These are phyloP conservation scores for Suillus subluteus DNA, from an alignment of 768 basidiomycete species.

Conservation along the genomic window DNA sequence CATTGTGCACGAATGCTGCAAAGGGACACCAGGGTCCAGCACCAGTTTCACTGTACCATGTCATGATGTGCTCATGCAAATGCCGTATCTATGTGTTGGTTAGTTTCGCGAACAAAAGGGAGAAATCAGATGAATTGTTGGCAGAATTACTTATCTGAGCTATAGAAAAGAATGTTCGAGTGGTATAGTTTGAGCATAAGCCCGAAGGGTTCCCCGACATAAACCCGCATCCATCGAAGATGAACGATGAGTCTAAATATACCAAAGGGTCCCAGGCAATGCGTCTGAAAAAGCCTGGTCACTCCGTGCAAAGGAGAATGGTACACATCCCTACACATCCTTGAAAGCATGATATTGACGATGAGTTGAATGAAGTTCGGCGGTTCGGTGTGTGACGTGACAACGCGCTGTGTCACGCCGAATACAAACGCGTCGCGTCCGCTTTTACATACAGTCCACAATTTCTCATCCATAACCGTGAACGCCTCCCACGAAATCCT, in stretches of 20 bases:
- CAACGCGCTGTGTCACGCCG: constrained; percentile 29
- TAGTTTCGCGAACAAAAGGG: not conserved
- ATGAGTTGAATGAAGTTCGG: too few species aligned
- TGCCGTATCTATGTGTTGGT: not conserved
- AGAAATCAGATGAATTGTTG: not conserved
- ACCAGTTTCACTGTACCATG: not conserved
- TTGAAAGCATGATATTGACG: too few species aligned
- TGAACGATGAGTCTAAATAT: not conserved
- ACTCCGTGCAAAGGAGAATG: not conserved
- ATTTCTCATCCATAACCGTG: not conserved
- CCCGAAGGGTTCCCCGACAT: not conserved
- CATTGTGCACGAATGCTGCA: not conserved
- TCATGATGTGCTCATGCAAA: not conserved
- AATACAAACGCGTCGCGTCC: constrained; percentile 20
- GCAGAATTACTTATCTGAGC: not conserved
- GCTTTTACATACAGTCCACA: not conserved
- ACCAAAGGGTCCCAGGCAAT: not conserved
- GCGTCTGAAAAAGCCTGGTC: not conserved
- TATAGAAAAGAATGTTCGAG: not conserved
- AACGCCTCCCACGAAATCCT: constrained; percentile 10
- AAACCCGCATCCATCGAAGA: not conserved
- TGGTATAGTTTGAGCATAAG: not conserved
- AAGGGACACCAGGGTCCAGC: not conserved
- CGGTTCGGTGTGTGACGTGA: constrained; percentile 23
- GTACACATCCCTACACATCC: too few species aligned